Evolutionary conservation across 2,329 filamentous ascomycete species (phyloP), one percentile per base, ranked within the genome.

Genomic region (Geosmithia morbida): DNA sequence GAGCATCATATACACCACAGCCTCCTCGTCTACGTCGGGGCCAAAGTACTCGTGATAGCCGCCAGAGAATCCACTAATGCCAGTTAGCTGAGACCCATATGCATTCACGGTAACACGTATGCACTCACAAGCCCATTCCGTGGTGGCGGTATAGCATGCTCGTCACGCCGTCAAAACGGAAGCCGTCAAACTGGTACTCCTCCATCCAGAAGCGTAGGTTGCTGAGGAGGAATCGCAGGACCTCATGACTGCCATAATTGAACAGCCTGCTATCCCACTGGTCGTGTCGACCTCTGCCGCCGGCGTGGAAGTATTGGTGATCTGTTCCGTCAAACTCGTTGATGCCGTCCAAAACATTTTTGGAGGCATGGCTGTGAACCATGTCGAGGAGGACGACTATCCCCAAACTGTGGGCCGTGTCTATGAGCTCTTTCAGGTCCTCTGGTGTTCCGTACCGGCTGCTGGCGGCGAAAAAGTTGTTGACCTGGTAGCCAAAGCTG

Each of bases 171-270:
- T 98, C 92, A 57, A 98, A 98, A 41, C 92, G 80, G 75, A 97
- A 98, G 20, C 92, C 92, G 60, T 98, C 92, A 60, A 98, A 97
- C 41, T 80, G 71, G 59, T 96, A 98, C 66, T 96, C 89, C 48
- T 97, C 90, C 89, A 98, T 97, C 89, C 92, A 98, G 70, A 95
- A 98, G 20, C 90, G 79, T 49, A 98, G 68, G 61, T 98, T 98
- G 63, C 89, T 96, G 22, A 98, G 72, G 43, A 98, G 70, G 67
- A 98, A 98, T n/a, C 92, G 79, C 61, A 97, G 65, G 19, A 98
- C 92, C 62, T 98, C 92, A 58, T 97, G 88, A 57, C 79, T 79
- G 29, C 89, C 90, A 60, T 97, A 98, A 70, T 98, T 98, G 74
- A 98, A 98, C 48, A 98, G 69, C 50, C 92, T 79, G 64, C 87